These are phyloP conservation scores for Falciphora oryzae DNA, from an alignment of 2,329 filamentous ascomycete species.

Conservation along the genomic window DNA sequence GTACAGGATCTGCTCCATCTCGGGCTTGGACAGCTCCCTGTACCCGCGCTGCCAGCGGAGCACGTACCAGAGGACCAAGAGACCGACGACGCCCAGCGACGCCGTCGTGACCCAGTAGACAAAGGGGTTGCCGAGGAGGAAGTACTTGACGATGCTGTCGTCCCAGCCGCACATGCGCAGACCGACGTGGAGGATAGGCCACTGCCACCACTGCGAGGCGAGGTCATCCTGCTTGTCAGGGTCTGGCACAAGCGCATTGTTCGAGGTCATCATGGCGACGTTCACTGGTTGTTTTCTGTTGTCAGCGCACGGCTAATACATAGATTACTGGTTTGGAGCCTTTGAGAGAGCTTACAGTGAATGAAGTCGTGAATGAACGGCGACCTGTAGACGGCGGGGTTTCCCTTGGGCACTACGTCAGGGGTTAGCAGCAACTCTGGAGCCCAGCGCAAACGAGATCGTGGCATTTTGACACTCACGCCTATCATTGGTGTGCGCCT, in stretches of 20 bases:
- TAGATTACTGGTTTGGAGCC: neutral
- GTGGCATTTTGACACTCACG: conserved; percentile 44
- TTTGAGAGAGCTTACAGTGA: conserved; percentile 41
- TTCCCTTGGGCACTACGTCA: conserved; percentile 68
- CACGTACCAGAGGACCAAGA: conserved; percentile 76
- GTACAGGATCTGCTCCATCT: conserved; percentile 94
- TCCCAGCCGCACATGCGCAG: conserved; percentile 99
- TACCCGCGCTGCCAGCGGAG: conserved; percentile 96
- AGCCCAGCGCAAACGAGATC: neutral
- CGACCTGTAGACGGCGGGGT: conserved; percentile 90
- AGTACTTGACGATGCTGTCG: conserved; percentile 93
- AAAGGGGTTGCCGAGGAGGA: conserved; percentile 91
- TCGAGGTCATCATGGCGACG: conserved; percentile 99
- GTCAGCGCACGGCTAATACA: conserved; percentile 7
- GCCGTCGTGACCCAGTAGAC: conserved; percentile 94
- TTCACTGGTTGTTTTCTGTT: conserved; percentile 49
- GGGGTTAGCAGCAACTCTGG: conserved; percentile 4
- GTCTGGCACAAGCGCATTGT: conserved; percentile 95
- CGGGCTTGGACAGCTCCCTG: conserved; percentile 67
- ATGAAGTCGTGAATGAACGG: conserved; percentile 98
- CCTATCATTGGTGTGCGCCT: conserved; percentile 90
- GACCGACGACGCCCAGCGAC: conserved; percentile 65
- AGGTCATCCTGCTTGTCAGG: conserved; percentile 99
- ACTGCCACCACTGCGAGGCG: conserved; percentile 96
- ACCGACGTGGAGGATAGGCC: conserved; percentile 91